phyloP scores from a whole-genome alignment of 768 basidiomycete species.

The Candolleomyces efflorescens region DNA sequence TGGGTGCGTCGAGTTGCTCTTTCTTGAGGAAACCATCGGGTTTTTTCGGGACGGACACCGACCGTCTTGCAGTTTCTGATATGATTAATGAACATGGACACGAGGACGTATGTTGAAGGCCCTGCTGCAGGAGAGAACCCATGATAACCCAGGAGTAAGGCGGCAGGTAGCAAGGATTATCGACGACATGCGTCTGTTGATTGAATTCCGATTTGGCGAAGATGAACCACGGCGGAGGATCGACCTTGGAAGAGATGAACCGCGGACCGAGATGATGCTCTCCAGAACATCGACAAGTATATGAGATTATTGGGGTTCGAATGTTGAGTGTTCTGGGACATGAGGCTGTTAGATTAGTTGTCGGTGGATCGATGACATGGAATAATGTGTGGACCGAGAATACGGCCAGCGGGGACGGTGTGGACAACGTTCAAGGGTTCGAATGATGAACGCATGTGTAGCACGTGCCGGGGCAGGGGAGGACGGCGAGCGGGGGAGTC shows the following conservation, averaged over 20 bases:
- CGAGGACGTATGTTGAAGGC: no score
- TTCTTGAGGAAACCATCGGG: no score
- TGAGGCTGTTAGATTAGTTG: not conserved
- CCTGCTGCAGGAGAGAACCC: no score
- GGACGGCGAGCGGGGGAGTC: not conserved
- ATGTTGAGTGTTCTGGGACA: not conserved
- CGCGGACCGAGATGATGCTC: not conserved
- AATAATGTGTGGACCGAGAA: not conserved
- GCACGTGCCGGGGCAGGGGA: constrained; percentile 12
- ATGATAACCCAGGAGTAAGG: not conserved
- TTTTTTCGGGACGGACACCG: no score
- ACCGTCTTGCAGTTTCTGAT: no score
- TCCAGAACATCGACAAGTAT: not conserved
- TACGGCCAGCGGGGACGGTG: not conserved
- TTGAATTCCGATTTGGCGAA: not conserved
- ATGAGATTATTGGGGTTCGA: not conserved
- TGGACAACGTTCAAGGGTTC: not conserved
- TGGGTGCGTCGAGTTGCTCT: no score
- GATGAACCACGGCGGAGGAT: not conserved
- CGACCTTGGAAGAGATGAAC: not conserved
- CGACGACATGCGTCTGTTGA: not conserved
- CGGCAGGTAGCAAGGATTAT: not conserved
- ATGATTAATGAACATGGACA: no score
- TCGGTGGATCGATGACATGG: no score
- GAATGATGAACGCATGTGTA: constrained; percentile 14